These are phyloP conservation scores for Microcyclospora pomicola DNA, from an alignment of 2,329 filamentous ascomycete genomes.

Conservation along the genomic window DNA sequence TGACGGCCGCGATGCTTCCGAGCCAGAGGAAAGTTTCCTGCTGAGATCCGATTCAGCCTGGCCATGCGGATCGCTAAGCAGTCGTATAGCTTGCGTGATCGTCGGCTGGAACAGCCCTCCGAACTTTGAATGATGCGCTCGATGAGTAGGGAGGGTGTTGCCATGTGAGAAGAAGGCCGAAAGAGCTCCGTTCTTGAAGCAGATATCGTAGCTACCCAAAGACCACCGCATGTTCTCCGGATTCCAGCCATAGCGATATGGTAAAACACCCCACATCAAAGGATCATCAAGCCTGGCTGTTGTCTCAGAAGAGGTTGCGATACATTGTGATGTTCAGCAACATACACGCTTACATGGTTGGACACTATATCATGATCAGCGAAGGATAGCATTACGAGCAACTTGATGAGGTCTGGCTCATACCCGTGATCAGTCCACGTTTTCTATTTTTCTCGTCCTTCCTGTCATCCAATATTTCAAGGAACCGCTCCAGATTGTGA, in stretches of 20 bases:
- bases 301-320: constrained; percentile 8
- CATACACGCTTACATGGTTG: constrained; percentile 81
- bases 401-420: constrained; percentile 9
- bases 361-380: constrained; percentile 43
- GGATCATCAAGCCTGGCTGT: constrained; percentile 72
- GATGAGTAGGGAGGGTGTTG: constrained; percentile 82
- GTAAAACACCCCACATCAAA: constrained; percentile 81
- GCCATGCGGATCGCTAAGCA: constrained; percentile 48
- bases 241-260: constrained; percentile 56
- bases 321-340: constrained; percentile 23
- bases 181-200: constrained; percentile 65
- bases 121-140: constrained; percentile 58
- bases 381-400: neutral
- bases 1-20: neutral
- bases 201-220: constrained; percentile 88
- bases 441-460: constrained; percentile 51
- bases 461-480: constrained; percentile 61
- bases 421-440: constrained; percentile 73
- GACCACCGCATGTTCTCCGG: constrained; percentile 72
- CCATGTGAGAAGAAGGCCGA: constrained; percentile 76
- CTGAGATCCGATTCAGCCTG: constrained; percentile 5
- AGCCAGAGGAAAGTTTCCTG: neutral
- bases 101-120: constrained; percentile 87
- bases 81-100: constrained; percentile 68
- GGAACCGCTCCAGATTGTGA: constrained; percentile 60